phyloP scores from a whole-genome alignment of 345 rosid genomes.

The Sapria himalayana region DNA sequence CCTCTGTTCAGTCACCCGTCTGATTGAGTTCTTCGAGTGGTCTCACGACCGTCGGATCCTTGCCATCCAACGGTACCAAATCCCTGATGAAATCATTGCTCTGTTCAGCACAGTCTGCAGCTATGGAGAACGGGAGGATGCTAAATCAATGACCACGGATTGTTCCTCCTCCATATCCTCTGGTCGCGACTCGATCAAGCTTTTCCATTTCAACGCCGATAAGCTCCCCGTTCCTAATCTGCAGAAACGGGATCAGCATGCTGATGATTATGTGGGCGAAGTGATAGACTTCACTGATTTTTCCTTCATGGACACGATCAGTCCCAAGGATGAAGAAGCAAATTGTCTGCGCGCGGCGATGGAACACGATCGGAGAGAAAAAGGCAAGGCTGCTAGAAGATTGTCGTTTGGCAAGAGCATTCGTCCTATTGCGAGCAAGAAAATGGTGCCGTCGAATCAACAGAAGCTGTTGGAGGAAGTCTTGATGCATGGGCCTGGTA shows the following conservation, averaged over 20 bases:
- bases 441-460: constrained; percentile 15
- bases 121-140: constrained; percentile 77
- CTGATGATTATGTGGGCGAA: constrained; percentile 32
- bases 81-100: constrained; percentile 52
- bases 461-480: constrained; percentile 21
- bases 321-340: too few species aligned
- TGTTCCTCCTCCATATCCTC: constrained; percentile 80
- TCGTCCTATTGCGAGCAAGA: constrained; percentile 12
- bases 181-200: constrained; percentile 40
- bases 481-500: constrained; percentile 17
- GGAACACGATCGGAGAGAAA: constrained; percentile 20
- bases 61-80: constrained; percentile 27
- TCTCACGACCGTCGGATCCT: constrained; percentile 32
- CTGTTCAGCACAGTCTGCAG: constrained; percentile 45
- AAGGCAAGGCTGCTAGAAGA: constrained; percentile 29
- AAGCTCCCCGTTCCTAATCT: too few species aligned
- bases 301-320: too few species aligned
- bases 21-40: constrained; percentile 48
- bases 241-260: constrained; percentile 19
- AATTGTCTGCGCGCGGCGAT: too few species aligned
- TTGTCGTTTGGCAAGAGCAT: constrained; percentile 22
- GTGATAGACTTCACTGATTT: constrained; percentile 23
- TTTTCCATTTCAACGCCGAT: constrained; percentile 19
- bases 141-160: constrained; percentile 79
- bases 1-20: constrained; percentile 35